These are phyloP conservation scores for Colletotrichum gigasporum DNA, from an alignment of 2,329 filamentous ascomycete species.

Conservation along the genomic window DNA sequence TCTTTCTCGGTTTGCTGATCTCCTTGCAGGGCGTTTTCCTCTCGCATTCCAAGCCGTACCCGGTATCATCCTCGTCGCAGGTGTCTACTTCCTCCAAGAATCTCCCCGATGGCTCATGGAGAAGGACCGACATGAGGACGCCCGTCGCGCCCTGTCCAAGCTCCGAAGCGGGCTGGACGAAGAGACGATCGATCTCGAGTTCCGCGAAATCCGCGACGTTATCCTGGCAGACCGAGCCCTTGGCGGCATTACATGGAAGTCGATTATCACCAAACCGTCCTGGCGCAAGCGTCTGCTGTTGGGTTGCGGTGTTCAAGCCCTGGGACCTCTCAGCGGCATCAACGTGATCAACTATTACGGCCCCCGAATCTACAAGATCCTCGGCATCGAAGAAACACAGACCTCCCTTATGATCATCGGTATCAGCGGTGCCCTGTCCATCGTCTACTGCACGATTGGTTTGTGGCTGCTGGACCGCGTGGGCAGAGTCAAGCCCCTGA, in stretches of 20 bases:
- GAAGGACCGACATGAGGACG: constrained; percentile 45
- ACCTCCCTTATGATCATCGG: constrained; percentile 60
- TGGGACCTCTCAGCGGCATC: constrained; percentile 47
- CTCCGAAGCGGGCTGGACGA: constrained; percentile 40
- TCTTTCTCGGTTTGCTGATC: not conserved
- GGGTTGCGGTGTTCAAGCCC: constrained; percentile 57
- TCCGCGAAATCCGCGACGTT: constrained; percentile 49
- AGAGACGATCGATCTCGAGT: constrained; percentile 48
- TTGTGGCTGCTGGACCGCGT: constrained; percentile 55
- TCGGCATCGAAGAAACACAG: constrained; percentile 52
- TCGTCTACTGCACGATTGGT: constrained; percentile 56
- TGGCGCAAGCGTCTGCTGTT: constrained; percentile 57
- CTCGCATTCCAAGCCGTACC: constrained; percentile 40
- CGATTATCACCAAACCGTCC: constrained; percentile 50
- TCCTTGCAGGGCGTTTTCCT: constrained; percentile 40
- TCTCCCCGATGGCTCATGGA: constrained; percentile 43
- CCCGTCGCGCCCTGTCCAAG: constrained; percentile 44
- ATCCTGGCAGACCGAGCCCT: constrained; percentile 46
- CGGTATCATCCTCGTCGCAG: constrained; percentile 35
- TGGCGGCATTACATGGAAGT: constrained; percentile 46
- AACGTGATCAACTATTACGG: constrained; percentile 52
- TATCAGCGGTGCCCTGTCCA: constrained; percentile 58
- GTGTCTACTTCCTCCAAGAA: constrained; percentile 39
- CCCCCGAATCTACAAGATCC: constrained; percentile 50
- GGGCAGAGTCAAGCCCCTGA: constrained; percentile 57